These are phyloP conservation scores for Trichosporon coremiiforme DNA, from an alignment of 1,284 basidiomycete genomes.

Conservation along the genomic window DNA sequence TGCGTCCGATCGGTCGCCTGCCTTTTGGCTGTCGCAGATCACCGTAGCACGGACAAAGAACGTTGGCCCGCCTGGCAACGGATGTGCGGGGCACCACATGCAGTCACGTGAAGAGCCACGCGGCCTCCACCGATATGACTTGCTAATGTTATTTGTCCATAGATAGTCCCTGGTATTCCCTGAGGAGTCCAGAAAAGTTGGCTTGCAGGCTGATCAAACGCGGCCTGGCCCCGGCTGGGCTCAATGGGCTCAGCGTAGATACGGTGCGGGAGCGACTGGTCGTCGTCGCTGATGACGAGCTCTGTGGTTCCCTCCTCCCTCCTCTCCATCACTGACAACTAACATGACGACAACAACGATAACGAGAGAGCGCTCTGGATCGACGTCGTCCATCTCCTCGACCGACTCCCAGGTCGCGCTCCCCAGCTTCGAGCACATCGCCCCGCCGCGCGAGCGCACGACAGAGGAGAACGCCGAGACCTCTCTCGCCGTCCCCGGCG, in stretches of 20 bases:
- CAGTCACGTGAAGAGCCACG: neutral
- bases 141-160: slow-evolving; percentile 12
- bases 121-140: slow-evolving; percentile 7
- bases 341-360: neutral
- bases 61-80: neutral
- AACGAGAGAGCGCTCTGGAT: neutral
- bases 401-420: slow-evolving; percentile 39
- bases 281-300: neutral
- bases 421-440: slow-evolving; percentile 44
- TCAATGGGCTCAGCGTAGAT: neutral
- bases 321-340: neutral
- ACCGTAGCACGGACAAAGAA: neutral
- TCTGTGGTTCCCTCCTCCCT: neutral
- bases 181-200: neutral
- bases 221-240: neutral
- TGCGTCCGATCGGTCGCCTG: neutral
- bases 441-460: slow-evolving; percentile 44
- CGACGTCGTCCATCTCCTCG: slow-evolving; percentile 38
- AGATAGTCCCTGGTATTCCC: neutral
- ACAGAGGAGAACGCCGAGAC: slow-evolving; percentile 43
- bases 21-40: neutral
- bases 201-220: neutral
- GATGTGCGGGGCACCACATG: too few species aligned
- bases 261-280: neutral
- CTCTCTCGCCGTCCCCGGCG: slow-evolving; percentile 36